Base-by-base conservation (phyloP, 2,329 filamentous ascomycete genomes). In the Talaromyces sp. region DNA sequence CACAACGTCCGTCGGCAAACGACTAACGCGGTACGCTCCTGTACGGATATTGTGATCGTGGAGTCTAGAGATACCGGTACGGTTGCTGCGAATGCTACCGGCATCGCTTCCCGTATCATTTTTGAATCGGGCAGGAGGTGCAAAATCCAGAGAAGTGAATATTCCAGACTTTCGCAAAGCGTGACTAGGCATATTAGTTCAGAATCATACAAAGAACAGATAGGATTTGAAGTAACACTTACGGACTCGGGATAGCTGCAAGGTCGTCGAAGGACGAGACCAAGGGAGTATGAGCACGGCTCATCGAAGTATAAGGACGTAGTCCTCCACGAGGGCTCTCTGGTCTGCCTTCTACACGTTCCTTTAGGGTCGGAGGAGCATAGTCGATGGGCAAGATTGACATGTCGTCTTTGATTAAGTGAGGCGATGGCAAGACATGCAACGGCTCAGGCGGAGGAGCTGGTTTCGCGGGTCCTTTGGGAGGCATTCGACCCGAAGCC, bases 241-340 rank as follows among this genome's bases (percentile, higher is more conserved):
- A 94, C 87, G 95, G 93, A 84, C 93, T 97, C 43, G 95, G 95
- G 68, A 99, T 88, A 9, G 85, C 84, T 13, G 89, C 79, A 67
- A 98, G 87, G 66, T 98, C 94, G 64, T 98, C 94, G 77, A 93
- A 97, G 5, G 93, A 85, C 66, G 90, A 92, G 27, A 85, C 88
- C 45, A 97, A 83, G 0, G 93, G 93, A n/a, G 88, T 90, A 74
- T 91, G 89, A 35, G 87, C 85, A 16, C 89, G 87, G 93, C 84
- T 43, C 83, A 82, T n/a, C 90, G 88, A 59, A 64, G 88, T 88
- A 80, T 92, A 99, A 1, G 92, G 88, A 39, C 88, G 79, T 43
- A 82, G 69, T 19, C 80, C 81, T 64, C 87, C 86, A 54, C 83
- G 76, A 13, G 86, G 86, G 66, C 85, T 88, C 69, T 87, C 86